phyloP scores from a whole-genome alignment of 2,329 filamentous ascomycete genomes.

The Pseudopyrenochaeta lycopersici region DNA sequence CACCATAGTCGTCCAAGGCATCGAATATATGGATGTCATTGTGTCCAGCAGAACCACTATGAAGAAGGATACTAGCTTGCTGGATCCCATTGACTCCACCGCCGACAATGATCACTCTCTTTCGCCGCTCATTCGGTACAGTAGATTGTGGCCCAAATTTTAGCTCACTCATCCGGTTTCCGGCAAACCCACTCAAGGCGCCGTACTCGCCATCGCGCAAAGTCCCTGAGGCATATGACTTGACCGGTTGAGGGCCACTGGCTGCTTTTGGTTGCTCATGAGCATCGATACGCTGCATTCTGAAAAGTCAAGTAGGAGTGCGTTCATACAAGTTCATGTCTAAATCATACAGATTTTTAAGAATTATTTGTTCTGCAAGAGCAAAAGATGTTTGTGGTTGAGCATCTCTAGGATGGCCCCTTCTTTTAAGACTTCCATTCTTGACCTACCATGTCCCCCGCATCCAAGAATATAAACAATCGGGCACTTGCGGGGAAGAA shows the following conservation, averaged over 20 bases:
- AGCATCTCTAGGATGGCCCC: no score
- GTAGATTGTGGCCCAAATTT: not conserved
- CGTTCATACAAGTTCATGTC: no score
- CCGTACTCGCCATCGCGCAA: not conserved
- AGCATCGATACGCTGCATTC: no score
- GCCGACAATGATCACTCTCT: conserved; percentile 3
- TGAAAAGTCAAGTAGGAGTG: no score
- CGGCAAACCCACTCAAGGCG: not conserved
- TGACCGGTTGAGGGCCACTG: not conserved
- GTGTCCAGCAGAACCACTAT: not conserved
- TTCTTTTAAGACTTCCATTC: no score
- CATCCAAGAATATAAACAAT: no score
- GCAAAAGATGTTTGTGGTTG: no score
- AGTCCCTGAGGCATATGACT: not conserved
- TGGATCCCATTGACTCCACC: not conserved
- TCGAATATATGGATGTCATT: conserved; percentile 3
- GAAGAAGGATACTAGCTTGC: conserved; percentile 1
- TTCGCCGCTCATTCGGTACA: not conserved
- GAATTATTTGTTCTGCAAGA: no score
- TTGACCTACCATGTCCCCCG: no score
- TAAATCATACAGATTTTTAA: no score
- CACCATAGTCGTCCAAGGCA: conserved; percentile 28
- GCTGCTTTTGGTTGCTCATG: not conserved
- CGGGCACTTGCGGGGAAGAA: no score
- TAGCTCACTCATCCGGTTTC: not conserved